Base-by-base conservation (phyloP, 495 filamentous ascomycete genomes). In the Aspergillus sclerotiicarbonarius region DNA sequence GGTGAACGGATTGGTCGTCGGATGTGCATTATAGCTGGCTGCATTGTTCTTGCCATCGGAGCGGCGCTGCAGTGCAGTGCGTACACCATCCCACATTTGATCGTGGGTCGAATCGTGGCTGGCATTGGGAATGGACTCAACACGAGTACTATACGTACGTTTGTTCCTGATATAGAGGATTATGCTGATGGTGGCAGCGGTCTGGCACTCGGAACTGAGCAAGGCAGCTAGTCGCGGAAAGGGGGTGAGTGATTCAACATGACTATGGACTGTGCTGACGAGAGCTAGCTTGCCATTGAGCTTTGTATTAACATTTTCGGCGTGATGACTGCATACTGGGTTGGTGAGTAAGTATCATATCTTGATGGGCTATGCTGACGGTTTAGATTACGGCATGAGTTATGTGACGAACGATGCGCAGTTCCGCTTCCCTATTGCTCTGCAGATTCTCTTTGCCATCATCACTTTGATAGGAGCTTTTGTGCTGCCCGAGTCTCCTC, bases 231-330 rank as follows among this genome's bases (percentile, higher is more conserved):
- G 80, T 72, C 78, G 86, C 65, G 87, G 87, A 45, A 82, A 83
- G 64, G 75, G 86, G 33, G 80, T 87, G 52, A 66, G 84, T 62
- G 18, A 3, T 13, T 18, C 18, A 2, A 9, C n/a, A 29, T 8
- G 31, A 25, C 7, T 41, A 9, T 25, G 15, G 45, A 41, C 3
- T 18, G 25, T 44, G 13, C 50, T 67, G 46, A 66, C 21, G 3
- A n/a, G 3, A 45, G 10, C n/a, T 55, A 72, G 69, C 59, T 72
- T 37, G 69, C 69, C 41, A 80, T 87, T 30, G 84, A 88, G 63
- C 72, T 86, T 68, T 78, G 80, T 6, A 72, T 85, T 65, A 87
- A 87, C 61, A 86, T 87, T 55, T 80, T 83, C 51, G 82, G 71
- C 35, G 68, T 73, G 16, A 71, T 71, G 66, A 64, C 67, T 16